Evolutionary conservation across 2,329 filamentous ascomycete species (phyloP).

Genomic region (Scleromitrula shiraiana): DNA sequence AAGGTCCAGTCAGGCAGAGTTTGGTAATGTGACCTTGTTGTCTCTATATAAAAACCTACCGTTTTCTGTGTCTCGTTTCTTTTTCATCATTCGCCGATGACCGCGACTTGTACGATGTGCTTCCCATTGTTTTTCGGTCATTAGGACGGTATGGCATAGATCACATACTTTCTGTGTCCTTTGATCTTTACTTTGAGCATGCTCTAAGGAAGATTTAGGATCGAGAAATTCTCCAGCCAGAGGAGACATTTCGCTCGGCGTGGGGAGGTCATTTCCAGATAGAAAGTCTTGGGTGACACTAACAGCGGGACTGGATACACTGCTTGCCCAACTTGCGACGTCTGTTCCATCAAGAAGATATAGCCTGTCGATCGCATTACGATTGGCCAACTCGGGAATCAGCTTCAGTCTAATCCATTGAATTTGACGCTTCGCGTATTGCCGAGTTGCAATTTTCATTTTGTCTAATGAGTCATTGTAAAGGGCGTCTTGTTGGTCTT

Average conservation of each 20-base stretch:
- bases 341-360: constrained; percentile 80
- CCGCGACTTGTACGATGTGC: constrained; percentile 37
- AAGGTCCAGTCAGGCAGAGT: neutral
- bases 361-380: constrained; percentile 46
- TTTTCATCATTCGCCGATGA: constrained; percentile 31
- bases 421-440: constrained; percentile 78
- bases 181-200: constrained; percentile 35
- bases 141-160: constrained; percentile 56
- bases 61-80: constrained; percentile 1
- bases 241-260: constrained; percentile 48
- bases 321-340: constrained; percentile 47
- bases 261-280: constrained; percentile 34
- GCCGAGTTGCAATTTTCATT: constrained; percentile 75
- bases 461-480: constrained; percentile 57
- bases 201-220: constrained; percentile 39
- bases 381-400: constrained; percentile 55
- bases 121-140: constrained; percentile 47
- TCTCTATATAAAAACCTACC: neutral
- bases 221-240: constrained; percentile 49
- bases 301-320: constrained; percentile 59
- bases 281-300: constrained; percentile 58
- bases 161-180: constrained; percentile 57
- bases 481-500: constrained; percentile 44
- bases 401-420: constrained; percentile 84
- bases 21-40: neutral